Evolutionary conservation across 345 rosid species (phyloP).

Genomic region (Stellera chamaejasme): DNA sequence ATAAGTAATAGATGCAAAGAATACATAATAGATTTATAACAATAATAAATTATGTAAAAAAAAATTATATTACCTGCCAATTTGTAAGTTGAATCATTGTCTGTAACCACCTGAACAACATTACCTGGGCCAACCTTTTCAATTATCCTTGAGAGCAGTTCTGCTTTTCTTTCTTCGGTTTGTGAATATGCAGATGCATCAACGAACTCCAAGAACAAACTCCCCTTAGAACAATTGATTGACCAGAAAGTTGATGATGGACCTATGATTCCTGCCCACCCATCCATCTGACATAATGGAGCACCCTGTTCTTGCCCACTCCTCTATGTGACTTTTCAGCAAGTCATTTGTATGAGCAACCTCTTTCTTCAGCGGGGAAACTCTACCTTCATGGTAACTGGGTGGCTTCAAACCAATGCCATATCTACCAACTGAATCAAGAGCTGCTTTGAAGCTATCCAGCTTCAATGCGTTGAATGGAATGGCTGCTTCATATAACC

Average conservation of each 20-base stretch:
- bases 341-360: not conserved
- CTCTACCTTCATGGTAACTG: not conserved
- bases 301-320: not conserved
- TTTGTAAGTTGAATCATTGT: not conserved
- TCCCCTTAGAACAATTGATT: not conserved
- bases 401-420: not conserved
- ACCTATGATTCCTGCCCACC: not conserved
- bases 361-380: not conserved
- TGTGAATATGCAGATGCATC: slow-evolving; percentile 7
- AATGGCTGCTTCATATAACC: not conserved
- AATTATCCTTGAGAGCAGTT: not conserved
- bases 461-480: not conserved
- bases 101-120: slow-evolving; percentile 10
- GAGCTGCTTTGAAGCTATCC: not conserved
- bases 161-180: not conserved
- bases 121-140: slow-evolving; percentile 4
- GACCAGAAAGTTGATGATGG: not conserved
- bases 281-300: slow-evolving; percentile 6
- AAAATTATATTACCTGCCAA: not conserved
- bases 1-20: not conserved
- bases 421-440: not conserved
- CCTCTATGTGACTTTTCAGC: not conserved
- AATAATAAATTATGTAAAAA: not conserved
- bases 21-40: not conserved
- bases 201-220: not conserved